These are phyloP conservation scores for Chlorophyllum brunneum DNA, from an alignment of 768 basidiomycete genomes.

Conservation along the genomic window DNA sequence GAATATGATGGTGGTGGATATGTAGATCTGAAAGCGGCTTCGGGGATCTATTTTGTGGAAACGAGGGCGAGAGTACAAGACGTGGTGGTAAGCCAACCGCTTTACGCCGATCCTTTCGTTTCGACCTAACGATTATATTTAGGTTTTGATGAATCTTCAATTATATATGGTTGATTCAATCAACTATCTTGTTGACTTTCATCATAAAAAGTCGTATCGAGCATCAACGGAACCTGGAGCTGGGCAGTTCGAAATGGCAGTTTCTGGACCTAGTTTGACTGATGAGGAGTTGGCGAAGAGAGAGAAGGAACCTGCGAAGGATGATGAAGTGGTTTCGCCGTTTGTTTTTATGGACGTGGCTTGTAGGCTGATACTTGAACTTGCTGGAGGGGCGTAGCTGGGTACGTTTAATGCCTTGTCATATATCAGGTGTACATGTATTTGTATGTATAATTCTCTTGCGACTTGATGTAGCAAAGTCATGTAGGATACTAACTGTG, in stretches of 20 bases:
- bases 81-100: slow-evolving; percentile 68
- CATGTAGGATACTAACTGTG: too few relatives aligned
- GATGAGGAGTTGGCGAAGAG: slow-evolving; percentile 36
- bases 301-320: slow-evolving; percentile 41
- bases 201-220: slow-evolving; percentile 92
- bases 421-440: neutral
- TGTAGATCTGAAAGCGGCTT: slow-evolving; percentile 66
- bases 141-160: slow-evolving; percentile 97
- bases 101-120: neutral
- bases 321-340: slow-evolving; percentile 75
- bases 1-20: slow-evolving; percentile 57
- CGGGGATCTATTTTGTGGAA: slow-evolving; percentile 89
- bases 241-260: slow-evolving; percentile 67
- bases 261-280: slow-evolving; percentile 41
- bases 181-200: slow-evolving; percentile 98
- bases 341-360: slow-evolving; percentile 98
- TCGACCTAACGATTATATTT: neutral
- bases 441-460: slow-evolving; percentile 4
- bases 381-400: slow-evolving; percentile 61
- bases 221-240: slow-evolving; percentile 66
- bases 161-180: slow-evolving; percentile 94
- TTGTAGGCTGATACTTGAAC: slow-evolving; percentile 87
- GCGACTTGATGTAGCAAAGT: too few relatives aligned
- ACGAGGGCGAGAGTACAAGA: slow-evolving; percentile 86
- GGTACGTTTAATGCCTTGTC: neutral